A percentile compares a stretch with the other conserved stretches of the same genome.
phyloP scores from a whole-genome alignment of 2,329 filamentous ascomycete species.

The Aureobasidium sp. region DNA sequence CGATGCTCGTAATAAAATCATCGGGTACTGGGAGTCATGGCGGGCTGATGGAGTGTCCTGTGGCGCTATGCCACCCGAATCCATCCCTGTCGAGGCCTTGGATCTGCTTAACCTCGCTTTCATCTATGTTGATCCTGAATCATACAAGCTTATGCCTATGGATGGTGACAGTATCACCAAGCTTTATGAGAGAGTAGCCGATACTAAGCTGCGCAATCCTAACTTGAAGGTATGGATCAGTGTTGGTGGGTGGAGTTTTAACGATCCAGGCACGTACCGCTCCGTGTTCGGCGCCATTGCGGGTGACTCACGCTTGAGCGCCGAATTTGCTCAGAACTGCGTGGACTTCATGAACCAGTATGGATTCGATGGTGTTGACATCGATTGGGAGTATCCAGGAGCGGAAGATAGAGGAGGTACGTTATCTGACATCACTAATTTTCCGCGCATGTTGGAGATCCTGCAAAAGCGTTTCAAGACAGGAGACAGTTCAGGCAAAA shows the following conservation, averaged over 20 bases:
- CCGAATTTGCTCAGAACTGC: too few relatives aligned
- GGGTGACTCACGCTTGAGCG: too few relatives aligned
- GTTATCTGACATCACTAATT: slow-evolving; percentile 33
- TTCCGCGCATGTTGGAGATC: slow-evolving; percentile 30
- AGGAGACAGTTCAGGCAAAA: slow-evolving; percentile 9
- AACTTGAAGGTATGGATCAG: not conserved
- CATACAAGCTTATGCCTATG: not conserved
- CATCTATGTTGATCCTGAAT: not conserved
- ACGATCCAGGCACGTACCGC: too few relatives aligned
- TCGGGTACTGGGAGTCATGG: not conserved
- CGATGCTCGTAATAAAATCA: not conserved
- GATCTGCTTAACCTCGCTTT: not conserved
- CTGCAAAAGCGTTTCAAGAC: not conserved
- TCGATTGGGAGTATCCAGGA: slow-evolving; percentile 22
- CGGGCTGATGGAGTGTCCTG: not conserved
- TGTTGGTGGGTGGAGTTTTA: not conserved
- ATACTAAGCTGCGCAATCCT: not conserved
- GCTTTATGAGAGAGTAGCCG: not conserved
- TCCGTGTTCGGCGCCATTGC: too few relatives aligned
- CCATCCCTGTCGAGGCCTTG: not conserved
- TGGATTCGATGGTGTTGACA: slow-evolving; percentile 21
- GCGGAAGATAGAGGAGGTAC: slow-evolving; percentile 33
- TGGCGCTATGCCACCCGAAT: not conserved
- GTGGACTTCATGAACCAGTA: slow-evolving; percentile 21
- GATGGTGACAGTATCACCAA: not conserved